These are phyloP conservation scores for Pythium rishiriense DNA, from an alignment of 352 stramenopile species.

Conservation along the genomic window DNA sequence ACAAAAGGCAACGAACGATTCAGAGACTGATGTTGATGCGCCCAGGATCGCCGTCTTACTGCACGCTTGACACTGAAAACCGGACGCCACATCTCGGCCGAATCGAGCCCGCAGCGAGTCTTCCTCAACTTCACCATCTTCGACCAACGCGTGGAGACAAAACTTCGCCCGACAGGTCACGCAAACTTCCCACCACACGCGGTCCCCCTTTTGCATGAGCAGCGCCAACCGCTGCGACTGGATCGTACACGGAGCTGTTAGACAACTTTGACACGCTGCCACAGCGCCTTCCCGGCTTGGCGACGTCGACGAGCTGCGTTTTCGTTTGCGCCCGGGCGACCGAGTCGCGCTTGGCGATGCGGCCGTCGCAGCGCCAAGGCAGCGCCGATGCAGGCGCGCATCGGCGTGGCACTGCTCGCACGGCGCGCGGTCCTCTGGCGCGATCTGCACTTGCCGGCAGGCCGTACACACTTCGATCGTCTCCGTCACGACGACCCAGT, in stretches of 20 bases:
- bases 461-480: conserved; percentile 52
- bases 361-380: conserved; percentile 7
- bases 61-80: conserved; percentile 23
- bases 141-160: conserved; percentile 21
- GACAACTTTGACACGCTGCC: not conserved
- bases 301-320: conserved; percentile 11
- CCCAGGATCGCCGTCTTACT: not conserved
- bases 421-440: conserved; percentile 25
- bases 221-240: conserved; percentile 44
- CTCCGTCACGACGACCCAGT: conserved; percentile 42
- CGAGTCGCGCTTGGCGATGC: not conserved
- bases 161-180: conserved; percentile 19
- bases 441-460: conserved; percentile 59
- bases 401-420: conserved; percentile 38
- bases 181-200: conserved; percentile 25
- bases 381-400: conserved; percentile 38
- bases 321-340: conserved; percentile 21
- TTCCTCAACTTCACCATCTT: conserved; percentile 15
- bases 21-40: not conserved
- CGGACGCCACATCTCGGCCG: not conserved
- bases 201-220: conserved; percentile 27
- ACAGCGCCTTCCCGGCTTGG: not conserved
- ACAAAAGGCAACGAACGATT: not conserved
- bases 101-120: conserved; percentile 8
- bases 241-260: conserved; percentile 26